These are phyloP conservation scores for Lipomyces sp. DNA, from an alignment of 805 yeast species.

Conservation along the genomic window DNA sequence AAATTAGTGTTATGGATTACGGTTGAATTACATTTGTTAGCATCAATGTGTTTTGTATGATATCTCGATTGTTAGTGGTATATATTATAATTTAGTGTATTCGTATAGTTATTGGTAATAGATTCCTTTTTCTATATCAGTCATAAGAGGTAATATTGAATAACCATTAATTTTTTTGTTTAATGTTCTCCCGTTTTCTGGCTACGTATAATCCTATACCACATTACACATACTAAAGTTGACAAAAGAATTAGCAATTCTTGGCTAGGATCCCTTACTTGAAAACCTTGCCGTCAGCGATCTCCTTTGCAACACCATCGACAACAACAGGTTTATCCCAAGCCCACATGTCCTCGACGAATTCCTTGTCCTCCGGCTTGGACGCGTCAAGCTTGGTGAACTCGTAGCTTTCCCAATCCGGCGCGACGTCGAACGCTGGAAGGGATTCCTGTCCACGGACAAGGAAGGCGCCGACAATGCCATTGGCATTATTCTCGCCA, in stretches of 20 bases:
- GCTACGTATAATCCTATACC: not conserved
- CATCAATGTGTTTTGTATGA: conserved; percentile 7
- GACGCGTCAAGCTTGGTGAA: conserved; percentile 83
- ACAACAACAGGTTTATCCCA: conserved; percentile 93
- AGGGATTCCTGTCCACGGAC: conserved; percentile 90
- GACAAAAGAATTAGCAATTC: not conserved
- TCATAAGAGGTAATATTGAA: not conserved
- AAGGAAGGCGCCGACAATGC: conserved; percentile 92
- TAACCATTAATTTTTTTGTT: not conserved
- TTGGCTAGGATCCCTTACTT: conserved; percentile 56
- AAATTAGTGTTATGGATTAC: not conserved
- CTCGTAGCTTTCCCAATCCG: conserved; percentile 96
- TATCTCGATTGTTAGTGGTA: not conserved
- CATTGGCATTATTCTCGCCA: conserved; percentile 98
- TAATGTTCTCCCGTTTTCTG: not conserved
- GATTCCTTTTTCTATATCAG: conserved; percentile 3
- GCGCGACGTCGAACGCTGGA: conserved; percentile 98
- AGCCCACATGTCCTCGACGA: conserved; percentile 90
- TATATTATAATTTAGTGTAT: conserved; percentile 4
- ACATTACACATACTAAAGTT: not conserved
- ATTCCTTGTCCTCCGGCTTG: conserved; percentile 74
- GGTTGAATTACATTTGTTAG: conserved; percentile 2
- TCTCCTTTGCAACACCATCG: conserved; percentile 81
- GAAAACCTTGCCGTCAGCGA: conserved; percentile 97
- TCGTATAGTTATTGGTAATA: not conserved